Percentiles rank a stretch among this genome's conserved stretches.
These are phyloP conservation scores for Paracorniculantispora psalliotae DNA, from an alignment of 2,329 filamentous ascomycete genomes.

Conservation along the genomic window DNA sequence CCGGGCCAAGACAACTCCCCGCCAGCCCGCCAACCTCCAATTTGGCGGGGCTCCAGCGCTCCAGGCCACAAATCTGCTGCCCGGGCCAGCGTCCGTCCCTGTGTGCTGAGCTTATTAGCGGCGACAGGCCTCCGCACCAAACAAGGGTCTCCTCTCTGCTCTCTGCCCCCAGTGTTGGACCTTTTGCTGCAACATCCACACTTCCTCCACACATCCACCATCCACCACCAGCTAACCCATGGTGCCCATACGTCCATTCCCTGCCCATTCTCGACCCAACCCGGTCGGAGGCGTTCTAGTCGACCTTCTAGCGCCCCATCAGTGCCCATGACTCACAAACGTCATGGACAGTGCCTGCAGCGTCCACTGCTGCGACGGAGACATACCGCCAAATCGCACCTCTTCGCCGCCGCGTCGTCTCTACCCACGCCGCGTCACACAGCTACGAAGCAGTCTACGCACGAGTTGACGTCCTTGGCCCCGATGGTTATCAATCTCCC, in stretches of 20 bases:
- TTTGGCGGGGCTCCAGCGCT: neutral
- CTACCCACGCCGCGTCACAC: constrained; percentile 9
- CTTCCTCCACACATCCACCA: neutral
- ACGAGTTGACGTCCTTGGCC: constrained; percentile 6
- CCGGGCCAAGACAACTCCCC: neutral
- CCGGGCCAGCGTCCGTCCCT: no score
- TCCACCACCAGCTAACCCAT: neutral
- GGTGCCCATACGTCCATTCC: neutral
- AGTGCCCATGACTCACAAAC: neutral
- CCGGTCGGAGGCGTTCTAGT: no score
- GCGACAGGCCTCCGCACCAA: no score
- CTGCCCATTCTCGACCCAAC: neutral
- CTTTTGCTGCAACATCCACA: no score
- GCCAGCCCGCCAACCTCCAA: neutral
- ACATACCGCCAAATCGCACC: neutral
- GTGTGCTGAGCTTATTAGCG: no score
- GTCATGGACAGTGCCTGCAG: neutral
- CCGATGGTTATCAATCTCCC: neutral
- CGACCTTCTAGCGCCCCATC: neutral
- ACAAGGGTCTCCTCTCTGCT: no score
- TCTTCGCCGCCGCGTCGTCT: neutral
- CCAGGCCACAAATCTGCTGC: neutral
- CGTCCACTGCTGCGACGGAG: neutral
- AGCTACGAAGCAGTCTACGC: constrained; percentile 9
- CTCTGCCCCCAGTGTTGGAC: no score